Evolutionary conservation across 2,329 filamentous ascomycete species (phyloP).

Genomic region (Nemania diffusa): DNA sequence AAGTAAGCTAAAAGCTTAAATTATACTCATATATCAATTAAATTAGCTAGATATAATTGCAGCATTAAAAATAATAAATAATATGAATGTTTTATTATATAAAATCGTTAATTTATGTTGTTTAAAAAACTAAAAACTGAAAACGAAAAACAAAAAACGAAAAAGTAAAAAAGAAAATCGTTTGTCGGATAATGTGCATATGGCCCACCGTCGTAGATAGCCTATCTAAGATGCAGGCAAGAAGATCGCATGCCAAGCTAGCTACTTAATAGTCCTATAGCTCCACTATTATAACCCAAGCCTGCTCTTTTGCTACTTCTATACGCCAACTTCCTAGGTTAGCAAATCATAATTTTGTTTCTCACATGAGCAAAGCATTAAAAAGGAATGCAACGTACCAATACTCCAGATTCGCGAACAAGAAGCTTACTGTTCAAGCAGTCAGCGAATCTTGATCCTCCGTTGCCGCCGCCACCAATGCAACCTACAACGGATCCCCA

Average conservation of each 20-base stretch:
- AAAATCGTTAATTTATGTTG: too few relatives aligned
- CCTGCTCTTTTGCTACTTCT: background rate
- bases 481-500: background rate
- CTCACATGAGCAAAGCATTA: background rate
- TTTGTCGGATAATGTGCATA: too few relatives aligned
- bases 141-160: too few relatives aligned
- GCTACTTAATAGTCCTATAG: background rate
- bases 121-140: too few relatives aligned
- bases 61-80: too few relatives aligned
- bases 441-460: constrained; percentile 6
- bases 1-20: too few relatives aligned
- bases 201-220: too few relatives aligned
- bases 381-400: background rate
- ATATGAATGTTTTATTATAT: too few relatives aligned
- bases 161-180: too few relatives aligned
- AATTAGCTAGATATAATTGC: too few relatives aligned
- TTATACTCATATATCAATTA: too few relatives aligned
- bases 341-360: background rate
- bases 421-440: constrained; percentile 9
- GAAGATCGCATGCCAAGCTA: background rate
- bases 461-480: background rate
- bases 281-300: background rate
- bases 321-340: background rate
- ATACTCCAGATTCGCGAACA: background rate
- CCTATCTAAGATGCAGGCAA: background rate